Conservation (phyloP, 441 rosid species). For the Lepidium campestre region DNA sequence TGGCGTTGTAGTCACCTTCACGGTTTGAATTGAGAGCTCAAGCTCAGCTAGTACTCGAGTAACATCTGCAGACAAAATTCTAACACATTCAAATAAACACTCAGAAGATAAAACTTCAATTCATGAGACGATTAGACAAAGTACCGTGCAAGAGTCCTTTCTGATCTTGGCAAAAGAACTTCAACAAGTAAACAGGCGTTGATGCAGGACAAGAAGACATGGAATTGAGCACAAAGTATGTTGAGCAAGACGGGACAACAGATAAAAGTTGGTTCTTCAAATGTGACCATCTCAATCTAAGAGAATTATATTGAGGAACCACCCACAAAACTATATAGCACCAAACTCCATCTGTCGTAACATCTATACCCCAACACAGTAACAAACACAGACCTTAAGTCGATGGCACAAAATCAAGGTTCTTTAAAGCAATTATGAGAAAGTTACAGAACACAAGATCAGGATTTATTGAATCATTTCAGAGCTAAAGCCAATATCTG, state of each 20-base stretch:
- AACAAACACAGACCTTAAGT: background rate
- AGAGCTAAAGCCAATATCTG: background rate
- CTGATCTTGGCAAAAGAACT: conserved; percentile 60
- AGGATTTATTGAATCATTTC: background rate
- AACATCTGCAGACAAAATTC: conserved; percentile 43
- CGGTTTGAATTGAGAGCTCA: conserved; percentile 77
- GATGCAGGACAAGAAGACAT: conserved; percentile 31
- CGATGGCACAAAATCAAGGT: background rate
- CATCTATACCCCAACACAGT: conserved; percentile 37
- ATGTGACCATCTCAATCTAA: conserved; percentile 57
- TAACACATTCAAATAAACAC: background rate
- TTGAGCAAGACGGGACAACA: conserved; percentile 56
- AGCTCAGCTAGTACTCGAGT: conserved; percentile 72
- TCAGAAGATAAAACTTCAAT: background rate
- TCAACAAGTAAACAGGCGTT: conserved; percentile 61
- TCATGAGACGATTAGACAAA: background rate
- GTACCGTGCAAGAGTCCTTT: conserved; percentile 72
- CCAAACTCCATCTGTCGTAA: conserved; percentile 88
- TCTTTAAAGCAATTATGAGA: background rate
- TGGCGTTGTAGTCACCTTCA: conserved; percentile 78
- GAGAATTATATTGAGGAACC: conserved; percentile 39
- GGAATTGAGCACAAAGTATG: conserved; percentile 38
- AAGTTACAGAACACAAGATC: background rate
- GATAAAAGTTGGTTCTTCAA: conserved; percentile 59
- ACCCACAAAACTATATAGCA: conserved; percentile 82